Percentiles rank a stretch among this genome's conserved stretches.
Conservation (phyloP, 352 stramenopile genomes). For the Peronospora farinosa region DNA sequence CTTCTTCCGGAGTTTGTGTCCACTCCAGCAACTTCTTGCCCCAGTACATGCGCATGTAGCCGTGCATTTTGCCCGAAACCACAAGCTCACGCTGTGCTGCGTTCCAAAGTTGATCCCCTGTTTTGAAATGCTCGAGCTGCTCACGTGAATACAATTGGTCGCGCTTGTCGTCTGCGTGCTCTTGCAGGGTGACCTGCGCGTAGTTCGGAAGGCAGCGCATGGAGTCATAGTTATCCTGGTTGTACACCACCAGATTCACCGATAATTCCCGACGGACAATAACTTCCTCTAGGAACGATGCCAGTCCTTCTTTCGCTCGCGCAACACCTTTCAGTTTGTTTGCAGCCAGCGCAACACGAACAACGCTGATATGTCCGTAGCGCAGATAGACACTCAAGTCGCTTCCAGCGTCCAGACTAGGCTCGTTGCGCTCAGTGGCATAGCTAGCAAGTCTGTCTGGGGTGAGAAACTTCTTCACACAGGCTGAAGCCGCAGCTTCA, state of each 20-base stretch:
- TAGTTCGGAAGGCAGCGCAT: constrained; percentile 86
- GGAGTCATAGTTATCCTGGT: constrained; percentile 94
- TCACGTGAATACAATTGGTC: constrained; percentile 88
- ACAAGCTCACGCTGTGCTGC: constrained; percentile 95
- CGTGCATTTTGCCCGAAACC: constrained; percentile 88
- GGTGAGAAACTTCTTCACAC: constrained; percentile 85
- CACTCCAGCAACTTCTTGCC: constrained; percentile 99
- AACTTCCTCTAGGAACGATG: constrained; percentile 95
- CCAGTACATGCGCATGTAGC: constrained; percentile 98
- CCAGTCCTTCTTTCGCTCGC: constrained; percentile 61
- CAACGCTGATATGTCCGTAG: constrained; percentile 85
- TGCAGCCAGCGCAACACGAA: constrained; percentile 53
- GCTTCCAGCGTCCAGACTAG: constrained; percentile 88
- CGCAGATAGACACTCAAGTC: constrained; percentile 92
- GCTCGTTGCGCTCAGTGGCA: constrained; percentile 90
- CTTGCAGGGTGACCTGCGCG: constrained; percentile 87
- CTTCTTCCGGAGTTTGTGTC: constrained; percentile 87
- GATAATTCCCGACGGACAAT: constrained; percentile 95
- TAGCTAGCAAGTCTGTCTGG: constrained; percentile 64
- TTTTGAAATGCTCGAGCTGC: constrained; percentile 89
- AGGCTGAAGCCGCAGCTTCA: constrained; percentile 49
- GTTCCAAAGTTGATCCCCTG: constrained; percentile 98
- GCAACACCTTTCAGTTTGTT: constrained; percentile 66
- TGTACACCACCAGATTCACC: constrained; percentile 97
- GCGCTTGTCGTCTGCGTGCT: constrained; percentile 84